phyloP scores from a whole-genome alignment of 2,329 filamentous ascomycete species.

The Microdochium trichocladiopsis region DNA sequence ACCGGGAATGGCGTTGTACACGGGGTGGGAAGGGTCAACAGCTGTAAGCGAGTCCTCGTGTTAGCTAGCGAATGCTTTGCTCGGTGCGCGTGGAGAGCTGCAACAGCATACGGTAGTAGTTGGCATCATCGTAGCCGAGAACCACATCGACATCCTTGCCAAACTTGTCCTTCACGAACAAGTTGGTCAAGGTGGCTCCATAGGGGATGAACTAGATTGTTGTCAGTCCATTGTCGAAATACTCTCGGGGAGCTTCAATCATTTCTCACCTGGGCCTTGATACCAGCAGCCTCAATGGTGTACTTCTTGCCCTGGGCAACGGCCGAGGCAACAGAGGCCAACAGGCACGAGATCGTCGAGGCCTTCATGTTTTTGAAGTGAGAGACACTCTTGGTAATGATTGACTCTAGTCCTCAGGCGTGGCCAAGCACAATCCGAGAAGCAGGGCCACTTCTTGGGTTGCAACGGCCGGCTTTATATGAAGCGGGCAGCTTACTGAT shows the following conservation, averaged over 20 bases:
- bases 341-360: background rate
- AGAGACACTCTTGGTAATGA: background rate
- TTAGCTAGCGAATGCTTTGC: slow-evolving; percentile 1
- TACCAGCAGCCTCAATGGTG: background rate
- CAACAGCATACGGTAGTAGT: slow-evolving; percentile 40
- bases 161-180: slow-evolving; percentile 56
- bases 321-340: background rate
- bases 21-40: slow-evolving; percentile 43
- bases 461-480: background rate
- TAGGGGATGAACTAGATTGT: slow-evolving; percentile 26
- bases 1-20: slow-evolving; percentile 55
- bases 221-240: background rate
- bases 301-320: background rate
- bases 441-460: background rate
- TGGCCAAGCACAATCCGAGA: background rate
- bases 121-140: slow-evolving; percentile 55
- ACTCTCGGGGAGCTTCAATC: background rate
- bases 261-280: background rate
- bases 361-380: background rate
- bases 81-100: background rate
- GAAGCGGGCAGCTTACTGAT: background rate
- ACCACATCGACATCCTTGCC: slow-evolving; percentile 56
- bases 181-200: slow-evolving; percentile 53
- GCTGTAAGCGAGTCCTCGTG: slow-evolving; percentile 18
- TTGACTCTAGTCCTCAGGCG: background rate